Evolutionary conservation across 148 eudicot genomes (phyloP).

Genomic region (Amaranthus palmeri): DNA sequence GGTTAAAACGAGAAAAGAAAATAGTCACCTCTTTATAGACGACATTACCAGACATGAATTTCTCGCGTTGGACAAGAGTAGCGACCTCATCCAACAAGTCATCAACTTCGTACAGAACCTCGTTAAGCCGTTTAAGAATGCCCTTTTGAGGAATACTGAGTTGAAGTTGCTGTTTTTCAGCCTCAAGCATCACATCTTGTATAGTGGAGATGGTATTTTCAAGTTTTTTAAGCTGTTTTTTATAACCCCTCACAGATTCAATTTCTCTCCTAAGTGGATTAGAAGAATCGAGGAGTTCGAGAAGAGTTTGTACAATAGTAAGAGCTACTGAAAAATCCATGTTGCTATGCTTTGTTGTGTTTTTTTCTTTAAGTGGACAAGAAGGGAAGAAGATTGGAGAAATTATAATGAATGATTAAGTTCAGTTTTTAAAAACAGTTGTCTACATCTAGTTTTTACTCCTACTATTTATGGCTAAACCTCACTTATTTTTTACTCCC

Average conservation of each 20-base stretch:
- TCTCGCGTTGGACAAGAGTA: not conserved
- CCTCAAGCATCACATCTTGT: constrained; percentile 11
- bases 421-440: too few relatives aligned
- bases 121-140: not conserved
- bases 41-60: not conserved
- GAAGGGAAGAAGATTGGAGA: too few relatives aligned
- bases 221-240: constrained; percentile 13
- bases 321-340: constrained; percentile 3
- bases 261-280: not conserved
- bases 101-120: constrained; percentile 1
- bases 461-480: too few relatives aligned
- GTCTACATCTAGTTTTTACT: too few relatives aligned
- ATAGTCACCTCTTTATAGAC: not conserved
- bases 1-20: not conserved
- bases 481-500: too few relatives aligned
- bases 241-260: not conserved
- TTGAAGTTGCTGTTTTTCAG: constrained; percentile 3
- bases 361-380: too few relatives aligned
- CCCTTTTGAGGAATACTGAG: not conserved
- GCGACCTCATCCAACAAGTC: not conserved
- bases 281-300: not conserved
- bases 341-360: too few relatives aligned
- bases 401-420: too few relatives aligned
- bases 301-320: constrained; percentile 1
- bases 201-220: constrained; percentile 14